Evolutionary conservation across 179 eudicot species (phyloP).

Genomic region (Sideroxylon spinosum): DNA sequence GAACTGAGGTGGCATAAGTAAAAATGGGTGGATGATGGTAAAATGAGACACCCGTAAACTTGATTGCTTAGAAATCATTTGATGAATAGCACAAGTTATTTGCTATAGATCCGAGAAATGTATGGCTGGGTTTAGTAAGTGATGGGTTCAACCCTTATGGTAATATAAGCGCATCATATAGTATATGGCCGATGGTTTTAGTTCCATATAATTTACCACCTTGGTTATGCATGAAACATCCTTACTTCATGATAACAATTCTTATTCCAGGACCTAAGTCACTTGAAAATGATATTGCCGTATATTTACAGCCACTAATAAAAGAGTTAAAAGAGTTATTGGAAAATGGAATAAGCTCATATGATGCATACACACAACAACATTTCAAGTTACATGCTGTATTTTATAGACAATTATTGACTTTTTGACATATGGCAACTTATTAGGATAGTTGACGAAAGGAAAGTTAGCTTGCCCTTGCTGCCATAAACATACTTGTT

Average conservation of each 20-base stretch:
- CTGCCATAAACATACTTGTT: not conserved
- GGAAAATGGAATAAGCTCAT: not conserved
- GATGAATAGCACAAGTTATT: not conserved
- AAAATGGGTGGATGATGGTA: no score
- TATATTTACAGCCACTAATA: not conserved
- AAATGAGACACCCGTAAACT: no score
- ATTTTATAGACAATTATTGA: not conserved
- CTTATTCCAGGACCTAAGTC: not conserved
- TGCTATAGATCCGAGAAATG: not conserved
- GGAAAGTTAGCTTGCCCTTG: not conserved
- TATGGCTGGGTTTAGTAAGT: not conserved
- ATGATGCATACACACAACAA: not conserved
- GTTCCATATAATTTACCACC: not conserved
- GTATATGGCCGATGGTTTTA: not conserved
- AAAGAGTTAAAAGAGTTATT: not conserved
- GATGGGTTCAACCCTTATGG: not conserved
- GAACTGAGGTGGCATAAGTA: no score
- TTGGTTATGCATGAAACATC: not conserved
- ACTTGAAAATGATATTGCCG: not conserved
- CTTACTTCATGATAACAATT: not conserved
- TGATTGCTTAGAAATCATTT: not conserved
- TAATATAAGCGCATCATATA: not conserved
- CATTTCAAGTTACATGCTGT: not conserved
- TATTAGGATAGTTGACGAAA: not conserved
- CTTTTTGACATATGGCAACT: not conserved